Evolutionary conservation across 768 basidiomycete species (phyloP), one percentile per base, ranked within the genome.

Genomic region (Galerina marginata): DNA sequence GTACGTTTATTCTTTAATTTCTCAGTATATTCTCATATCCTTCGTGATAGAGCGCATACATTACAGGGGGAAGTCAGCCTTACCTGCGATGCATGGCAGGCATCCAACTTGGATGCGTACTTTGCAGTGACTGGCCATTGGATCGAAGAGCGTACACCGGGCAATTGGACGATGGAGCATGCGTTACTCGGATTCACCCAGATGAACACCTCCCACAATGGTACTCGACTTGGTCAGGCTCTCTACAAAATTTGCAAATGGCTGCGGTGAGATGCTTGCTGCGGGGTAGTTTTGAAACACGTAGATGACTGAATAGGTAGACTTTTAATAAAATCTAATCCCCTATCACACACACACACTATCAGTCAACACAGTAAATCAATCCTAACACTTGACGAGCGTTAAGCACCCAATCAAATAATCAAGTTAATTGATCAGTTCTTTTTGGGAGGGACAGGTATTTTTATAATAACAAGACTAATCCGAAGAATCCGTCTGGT

Each of bases 71-170:
- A 54, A 0, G 67, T 77, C 12, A 76, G 61, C 29, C 53, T 77
- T 0, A 81, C 79, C 0, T 76, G 73, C 56, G 75, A 82, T 56
- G 74, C 69, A 0, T 81, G 79, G 79, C 75, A 77, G 45, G 81
- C 80, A 2, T 62, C 53, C 2, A 80, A 79, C 56, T 57, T 51
- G 0, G 73, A 80, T 52, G 66, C 64, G 0, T 82, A 82, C 60
- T 77, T 79, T 57, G 75, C 74, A 0, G 71, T 80, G 9, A 79
- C 75, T 0, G 73, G 66, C 0, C 74, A 76, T 50, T 79, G 75
- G 74, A 70, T 79, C 38, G 73, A 79, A 57, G 72, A 75, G 53
- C 68, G 72, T 54, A 23, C 7, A 1, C 47, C 59, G 10, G 55
- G 64, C 9, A 23, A 61, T 15, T 81, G 77, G 78, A 58, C 47